These are phyloP conservation scores for Cladorrhinum sp. DNA, from an alignment of 2,329 filamentous ascomycete genomes.

Conservation along the genomic window DNA sequence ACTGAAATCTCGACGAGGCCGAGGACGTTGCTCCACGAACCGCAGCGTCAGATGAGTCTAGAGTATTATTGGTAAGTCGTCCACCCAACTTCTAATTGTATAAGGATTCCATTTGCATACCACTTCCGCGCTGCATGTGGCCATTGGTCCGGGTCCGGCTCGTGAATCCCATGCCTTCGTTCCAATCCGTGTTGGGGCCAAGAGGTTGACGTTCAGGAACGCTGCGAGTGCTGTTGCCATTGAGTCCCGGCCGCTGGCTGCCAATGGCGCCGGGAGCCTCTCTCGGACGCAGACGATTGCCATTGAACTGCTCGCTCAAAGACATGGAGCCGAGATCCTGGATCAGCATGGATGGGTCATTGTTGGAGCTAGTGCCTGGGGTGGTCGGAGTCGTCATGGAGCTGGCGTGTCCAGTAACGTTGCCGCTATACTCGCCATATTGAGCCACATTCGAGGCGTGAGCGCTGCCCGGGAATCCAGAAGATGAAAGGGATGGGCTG, in stretches of 20 bases:
- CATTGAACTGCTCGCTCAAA: conserved; percentile 49
- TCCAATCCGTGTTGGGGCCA: conserved; percentile 56
- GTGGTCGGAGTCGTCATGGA: conserved; percentile 38
- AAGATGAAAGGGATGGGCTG: conserved; percentile 84
- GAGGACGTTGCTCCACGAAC: conserved; percentile 23
- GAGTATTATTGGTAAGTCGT: neutral
- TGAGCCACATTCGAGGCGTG: conserved; percentile 34
- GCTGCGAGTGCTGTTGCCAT: conserved; percentile 40
- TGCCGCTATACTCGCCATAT: conserved; percentile 44
- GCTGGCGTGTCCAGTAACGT: conserved; percentile 36
- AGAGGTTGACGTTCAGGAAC: conserved; percentile 62
- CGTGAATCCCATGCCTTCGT: conserved; percentile 53
- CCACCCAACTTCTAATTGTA: neutral
- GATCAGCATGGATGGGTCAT: conserved; percentile 39
- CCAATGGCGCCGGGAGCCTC: conserved; percentile 61
- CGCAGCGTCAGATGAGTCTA: conserved; percentile 29
- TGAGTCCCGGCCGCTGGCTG: conserved; percentile 58
- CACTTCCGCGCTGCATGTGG: conserved; percentile 60
- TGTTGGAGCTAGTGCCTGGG: conserved; percentile 31
- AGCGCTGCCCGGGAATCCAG: conserved; percentile 60
- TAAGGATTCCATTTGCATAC: conserved; percentile 39
- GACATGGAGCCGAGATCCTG: conserved; percentile 50
- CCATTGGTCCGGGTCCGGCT: conserved; percentile 55
- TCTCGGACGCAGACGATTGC: conserved; percentile 39
- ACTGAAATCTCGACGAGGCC: conserved; percentile 26